These are phyloP conservation scores for Hevea brasiliensis DNA, from an alignment of 345 rosid species.

Conservation along the genomic window DNA sequence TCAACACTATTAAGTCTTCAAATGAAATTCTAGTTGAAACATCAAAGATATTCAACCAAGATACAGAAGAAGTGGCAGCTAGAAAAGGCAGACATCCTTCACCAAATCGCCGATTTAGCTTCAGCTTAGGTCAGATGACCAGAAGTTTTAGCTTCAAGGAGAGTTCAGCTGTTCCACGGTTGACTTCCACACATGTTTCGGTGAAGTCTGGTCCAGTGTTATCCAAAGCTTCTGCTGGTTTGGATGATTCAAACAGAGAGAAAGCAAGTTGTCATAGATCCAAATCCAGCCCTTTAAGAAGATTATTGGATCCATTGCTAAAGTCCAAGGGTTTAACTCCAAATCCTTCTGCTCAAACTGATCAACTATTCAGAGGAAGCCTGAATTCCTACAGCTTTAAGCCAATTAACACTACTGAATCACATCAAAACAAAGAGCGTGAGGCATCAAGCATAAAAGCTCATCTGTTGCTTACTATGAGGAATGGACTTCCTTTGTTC, in stretches of 20 bases:
- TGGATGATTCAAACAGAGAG: slow-evolving; percentile 40
- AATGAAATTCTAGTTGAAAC: slow-evolving; percentile 36
- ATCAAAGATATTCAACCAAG: slow-evolving; percentile 43
- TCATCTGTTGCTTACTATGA: slow-evolving; percentile 54
- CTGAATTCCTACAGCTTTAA: slow-evolving; percentile 30
- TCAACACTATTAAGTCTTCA: slow-evolving; percentile 17
- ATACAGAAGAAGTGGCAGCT: slow-evolving; percentile 34
- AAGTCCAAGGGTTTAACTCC: slow-evolving; percentile 45
- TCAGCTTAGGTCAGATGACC: slow-evolving; percentile 66
- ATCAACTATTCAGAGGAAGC: slow-evolving; percentile 39
- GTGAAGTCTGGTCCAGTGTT: slow-evolving; percentile 57
- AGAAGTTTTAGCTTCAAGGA: slow-evolving; percentile 83
- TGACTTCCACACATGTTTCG: slow-evolving; percentile 46
- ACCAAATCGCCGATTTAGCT: slow-evolving; percentile 73
- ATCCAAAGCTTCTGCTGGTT: slow-evolving; percentile 36
- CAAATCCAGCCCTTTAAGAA: slow-evolving; percentile 72
- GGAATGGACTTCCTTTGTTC: slow-evolving; percentile 70
- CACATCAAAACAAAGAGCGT: slow-evolving; percentile 34
- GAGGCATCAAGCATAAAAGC: slow-evolving; percentile 49
- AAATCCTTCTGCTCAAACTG: slow-evolving; percentile 35
- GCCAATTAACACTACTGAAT: slow-evolving; percentile 25
- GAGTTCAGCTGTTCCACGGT: slow-evolving; percentile 44
- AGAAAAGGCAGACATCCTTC: slow-evolving; percentile 51
- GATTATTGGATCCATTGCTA: slow-evolving; percentile 68
- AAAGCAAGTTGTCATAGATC: slow-evolving; percentile 41